A percentile compares a stretch with the other conserved stretches of the same genome.
These are phyloP conservation scores for Eucalyptus erythrocorys DNA, from an alignment of 345 rosid genomes.

Conservation along the genomic window DNA sequence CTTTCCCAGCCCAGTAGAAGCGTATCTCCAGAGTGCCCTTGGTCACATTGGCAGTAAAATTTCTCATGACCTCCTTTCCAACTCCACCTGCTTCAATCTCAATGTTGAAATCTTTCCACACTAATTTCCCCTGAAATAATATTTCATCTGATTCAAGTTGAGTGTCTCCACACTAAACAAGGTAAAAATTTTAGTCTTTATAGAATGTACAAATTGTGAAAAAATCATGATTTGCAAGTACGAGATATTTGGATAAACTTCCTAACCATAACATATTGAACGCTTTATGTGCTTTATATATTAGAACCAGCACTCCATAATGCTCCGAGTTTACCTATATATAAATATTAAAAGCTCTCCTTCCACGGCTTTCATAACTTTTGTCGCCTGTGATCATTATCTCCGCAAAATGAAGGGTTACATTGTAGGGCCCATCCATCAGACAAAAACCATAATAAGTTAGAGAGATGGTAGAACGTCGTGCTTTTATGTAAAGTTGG, in stretches of 20 bases:
- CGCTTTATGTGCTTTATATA: not conserved
- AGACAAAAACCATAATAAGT: constrained; percentile 41
- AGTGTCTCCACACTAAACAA: not conserved
- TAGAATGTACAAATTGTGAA: no score
- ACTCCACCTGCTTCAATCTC: constrained; percentile 4
- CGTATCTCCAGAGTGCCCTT: constrained; percentile 2
- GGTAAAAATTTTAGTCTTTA: no score
- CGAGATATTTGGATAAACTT: not conserved
- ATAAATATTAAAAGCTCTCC: not conserved
- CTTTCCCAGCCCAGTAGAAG: constrained; percentile 13
- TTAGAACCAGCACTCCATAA: not conserved
- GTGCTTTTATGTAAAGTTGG: no score
- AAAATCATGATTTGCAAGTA: no score
- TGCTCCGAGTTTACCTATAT: not conserved
- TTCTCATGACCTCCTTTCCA: not conserved
- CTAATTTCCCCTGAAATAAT: constrained; percentile 1
- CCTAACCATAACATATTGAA: not conserved
- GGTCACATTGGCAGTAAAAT: not conserved
- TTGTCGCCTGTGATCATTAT: constrained; percentile 26
- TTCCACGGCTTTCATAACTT: constrained; percentile 9
- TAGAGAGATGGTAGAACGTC: not conserved
- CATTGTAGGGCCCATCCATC: constrained; percentile 24
- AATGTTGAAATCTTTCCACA: constrained; percentile 5
- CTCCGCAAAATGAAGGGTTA: constrained; percentile 77
- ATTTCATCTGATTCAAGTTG: not conserved